Evolutionary conservation across 805 yeast species (phyloP), one percentile per base, ranked within the genome.

Genomic region (Metschnikowia sp.): DNA sequence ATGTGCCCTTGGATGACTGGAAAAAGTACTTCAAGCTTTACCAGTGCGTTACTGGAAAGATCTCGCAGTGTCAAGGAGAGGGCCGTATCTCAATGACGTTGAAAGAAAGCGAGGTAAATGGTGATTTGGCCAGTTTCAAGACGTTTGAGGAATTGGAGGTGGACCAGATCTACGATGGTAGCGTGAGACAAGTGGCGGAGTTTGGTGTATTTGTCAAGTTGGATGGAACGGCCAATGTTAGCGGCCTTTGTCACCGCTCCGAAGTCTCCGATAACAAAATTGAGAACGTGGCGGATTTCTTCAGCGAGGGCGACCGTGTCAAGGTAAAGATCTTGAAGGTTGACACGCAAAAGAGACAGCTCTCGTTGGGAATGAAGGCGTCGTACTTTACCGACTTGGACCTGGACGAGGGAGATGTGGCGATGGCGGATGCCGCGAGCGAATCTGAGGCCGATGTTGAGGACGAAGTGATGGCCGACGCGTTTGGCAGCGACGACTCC

Each of bases 361-460:
- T 92, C 18, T 83, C 96, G 0, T 76, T 92, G 51, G 97, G 98
- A 53, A 84, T 92, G 91, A 92, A 90, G 72, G 97, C 97, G 2
- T 87, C 96, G 3, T 89, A 85, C 67, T 94, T 92, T 64, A 60
- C 69, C 13, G 70, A 57, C n/a, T 72, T 60, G 18, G 66, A 59
- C 11, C 70, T 61, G 32, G 57, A 50, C 10, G 54, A 48, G 29
- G 75, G 61, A 8, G 65, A 57, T 2, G 51, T 43, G 12, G 36
- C 33, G 9, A 51, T 41, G 9, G 53, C 49, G 10, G 46, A 34
- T 15, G 55, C 44, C 5, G 45, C 40, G 2, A 45, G 35, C 7
- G 46, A 47, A 2, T 34, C 36, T 10, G 49, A 41, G 28, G 44
- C 15, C 11, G 68, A 59, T 3, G 69, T 49, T 31, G 72, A 66